Evolutionary conservation across 176 grass and related monocot genomes (phyloP), one percentile per base, ranked within the genome.

Genomic region (Oryza meridionalis): DNA sequence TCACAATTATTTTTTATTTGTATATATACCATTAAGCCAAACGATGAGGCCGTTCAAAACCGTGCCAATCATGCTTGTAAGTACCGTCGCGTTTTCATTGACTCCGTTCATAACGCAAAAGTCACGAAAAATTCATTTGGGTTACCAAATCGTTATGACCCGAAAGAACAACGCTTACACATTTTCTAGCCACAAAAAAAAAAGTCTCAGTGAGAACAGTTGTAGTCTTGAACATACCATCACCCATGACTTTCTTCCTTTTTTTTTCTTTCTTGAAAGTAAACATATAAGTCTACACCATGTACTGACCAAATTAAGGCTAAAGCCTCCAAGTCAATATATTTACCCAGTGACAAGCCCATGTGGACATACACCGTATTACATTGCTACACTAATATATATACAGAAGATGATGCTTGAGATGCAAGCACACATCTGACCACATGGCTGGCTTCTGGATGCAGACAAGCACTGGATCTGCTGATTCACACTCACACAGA

Each of bases 401-500:
- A 58, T 58, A 21, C 51, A 40, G 19, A 31, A 31, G 29, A 17
- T 8, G 25, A 33, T 24, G 62, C 44, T 6, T 59, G 73, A 43
- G 9, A 50, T 24, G 29, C 16, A 67, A 32, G 50, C 53, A 15
- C 53, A 15, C 26, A 61, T 10, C 4, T 17, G 37, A 21, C 53
- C 11, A 80, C 43, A 67, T 65, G 32, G 32, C 69, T 63, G n/a
- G 29, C 68, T 66, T 14, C 19, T 7, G 21, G 31, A 5, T 72
- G 3, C 16, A 72, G 69, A 68, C 77, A 86, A 86, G 11, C 43
- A 17, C 11, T 7, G 67, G 42, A 63, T 38, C 13, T 53, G 16
- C 44, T 19, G 43, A 73, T 55, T 78, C 80, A 66, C 22, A 21
- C 73, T 0, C 33, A 15, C 43, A 32, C 7, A 15, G 27, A 31